These are phyloP conservation scores for Edaphochlamys debaryana DNA, from an alignment of 139 green algal genomes.

Conservation along the genomic window DNA sequence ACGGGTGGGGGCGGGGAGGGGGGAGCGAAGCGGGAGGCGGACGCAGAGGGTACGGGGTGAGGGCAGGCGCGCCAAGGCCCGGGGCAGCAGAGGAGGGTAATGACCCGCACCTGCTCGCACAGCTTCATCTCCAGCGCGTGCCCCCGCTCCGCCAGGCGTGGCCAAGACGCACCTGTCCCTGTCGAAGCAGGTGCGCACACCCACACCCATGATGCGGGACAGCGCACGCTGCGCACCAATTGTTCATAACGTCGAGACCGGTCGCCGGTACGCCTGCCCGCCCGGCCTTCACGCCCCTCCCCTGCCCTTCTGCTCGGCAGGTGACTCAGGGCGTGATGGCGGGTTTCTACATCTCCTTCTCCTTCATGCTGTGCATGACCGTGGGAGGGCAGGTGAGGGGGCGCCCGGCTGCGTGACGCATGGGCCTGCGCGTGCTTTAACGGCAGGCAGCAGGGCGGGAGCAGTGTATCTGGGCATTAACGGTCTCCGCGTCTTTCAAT, in stretches of 20 bases:
- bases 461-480: no score
- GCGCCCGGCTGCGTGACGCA: not conserved
- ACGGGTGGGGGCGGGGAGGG: not conserved
- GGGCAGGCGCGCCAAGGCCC: not conserved
- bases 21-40: not conserved
- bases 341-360: slow-evolving; percentile 41
- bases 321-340: slow-evolving; percentile 24
- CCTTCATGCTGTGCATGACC: slow-evolving; percentile 41
- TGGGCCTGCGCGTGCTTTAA: not conserved
- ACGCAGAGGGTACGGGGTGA: no score
- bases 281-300: no score
- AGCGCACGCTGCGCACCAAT: no score
- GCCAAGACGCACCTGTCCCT: slow-evolving; percentile 22
- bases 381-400: slow-evolving; percentile 28
- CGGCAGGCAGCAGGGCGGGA: no score
- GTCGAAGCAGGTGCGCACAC: slow-evolving; percentile 7
- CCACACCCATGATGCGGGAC: no score
- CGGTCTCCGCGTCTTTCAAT: no score
- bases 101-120: not conserved
- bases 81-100: not conserved
- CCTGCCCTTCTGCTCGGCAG: not conserved
- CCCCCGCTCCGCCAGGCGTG: not conserved
- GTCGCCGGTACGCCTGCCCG: no score
- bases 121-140: no score
- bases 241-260: no score